These are phyloP conservation scores for Pelargonium nanum DNA, from an alignment of 345 rosid genomes.

Conservation along the genomic window DNA sequence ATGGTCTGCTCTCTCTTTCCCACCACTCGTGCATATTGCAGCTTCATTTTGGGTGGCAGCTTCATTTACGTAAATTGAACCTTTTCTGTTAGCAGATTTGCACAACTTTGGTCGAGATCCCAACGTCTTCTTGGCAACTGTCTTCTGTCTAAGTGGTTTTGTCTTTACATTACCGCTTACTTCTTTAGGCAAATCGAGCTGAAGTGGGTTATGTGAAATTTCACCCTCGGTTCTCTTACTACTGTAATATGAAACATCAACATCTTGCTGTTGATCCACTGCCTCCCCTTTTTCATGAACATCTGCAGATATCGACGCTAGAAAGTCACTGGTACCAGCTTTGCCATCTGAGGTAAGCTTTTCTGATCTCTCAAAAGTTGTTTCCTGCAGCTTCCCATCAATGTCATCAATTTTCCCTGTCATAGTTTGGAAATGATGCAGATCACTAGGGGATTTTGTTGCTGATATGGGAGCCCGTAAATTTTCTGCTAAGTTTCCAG, in stretches of 20 bases:
- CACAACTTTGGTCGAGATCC: slow-evolving; percentile 43
- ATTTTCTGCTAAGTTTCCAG: slow-evolving; percentile 15
- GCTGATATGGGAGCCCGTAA: slow-evolving; percentile 16
- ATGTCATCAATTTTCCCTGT: slow-evolving; percentile 12
- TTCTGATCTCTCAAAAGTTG: slow-evolving; percentile 10
- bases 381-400: slow-evolving; percentile 13
- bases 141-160: slow-evolving; percentile 35
- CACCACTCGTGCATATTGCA: slow-evolving; percentile 14
- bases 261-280: slow-evolving; percentile 15
- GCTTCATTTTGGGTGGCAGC: slow-evolving; percentile 21
- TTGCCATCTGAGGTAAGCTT: slow-evolving; percentile 13
- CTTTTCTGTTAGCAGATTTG: slow-evolving; percentile 33
- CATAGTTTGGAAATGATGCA: slow-evolving; percentile 6
- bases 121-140: slow-evolving; percentile 38
- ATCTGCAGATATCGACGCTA: slow-evolving; percentile 5
- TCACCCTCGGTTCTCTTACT: not conserved
- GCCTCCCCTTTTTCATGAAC: slow-evolving; percentile 10
- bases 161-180: slow-evolving; percentile 17
- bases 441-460: slow-evolving; percentile 17
- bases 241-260: slow-evolving; percentile 4
- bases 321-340: slow-evolving; percentile 6
- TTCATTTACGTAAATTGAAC: slow-evolving; percentile 45
- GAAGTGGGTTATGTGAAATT: not conserved
- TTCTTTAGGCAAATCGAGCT: slow-evolving; percentile 13
- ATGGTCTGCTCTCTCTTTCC: slow-evolving; percentile 15